Conservation (phyloP, 2,329 filamentous ascomycete species). For the Biscogniauxia sp. region DNA sequence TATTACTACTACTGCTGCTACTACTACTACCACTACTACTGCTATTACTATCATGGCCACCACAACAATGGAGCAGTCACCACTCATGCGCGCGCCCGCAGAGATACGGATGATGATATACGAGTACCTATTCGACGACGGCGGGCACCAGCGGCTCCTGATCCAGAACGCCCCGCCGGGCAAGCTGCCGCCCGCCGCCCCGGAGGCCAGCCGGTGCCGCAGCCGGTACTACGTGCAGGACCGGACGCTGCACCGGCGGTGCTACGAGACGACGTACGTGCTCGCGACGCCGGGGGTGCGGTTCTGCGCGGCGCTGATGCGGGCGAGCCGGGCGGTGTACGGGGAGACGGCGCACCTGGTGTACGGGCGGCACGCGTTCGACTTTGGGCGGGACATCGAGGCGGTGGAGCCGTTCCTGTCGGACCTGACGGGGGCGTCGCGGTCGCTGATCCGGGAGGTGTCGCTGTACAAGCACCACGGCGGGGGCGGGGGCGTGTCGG, state of each 20-base stretch:
- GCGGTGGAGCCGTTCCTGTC: constrained; percentile 58
- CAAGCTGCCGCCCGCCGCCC: constrained; percentile 22
- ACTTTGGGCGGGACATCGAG: constrained; percentile 59
- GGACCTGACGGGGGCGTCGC: constrained; percentile 51
- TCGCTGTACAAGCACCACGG: constrained; percentile 54
- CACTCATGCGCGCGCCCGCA: constrained; percentile 36
- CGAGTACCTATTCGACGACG: constrained; percentile 42
- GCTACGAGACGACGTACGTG: constrained; percentile 54
- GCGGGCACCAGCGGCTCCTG: constrained; percentile 36
- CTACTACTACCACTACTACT: background rate
- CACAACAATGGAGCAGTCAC: constrained; percentile 12
- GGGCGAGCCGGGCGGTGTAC: constrained; percentile 47
- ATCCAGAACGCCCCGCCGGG: constrained; percentile 36
- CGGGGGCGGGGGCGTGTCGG: constrained; percentile 42
- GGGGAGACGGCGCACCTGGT: constrained; percentile 55
- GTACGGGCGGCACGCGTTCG: constrained; percentile 55
- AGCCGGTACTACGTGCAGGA: constrained; percentile 43
- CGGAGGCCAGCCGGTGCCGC: constrained; percentile 21
- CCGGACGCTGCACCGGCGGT: constrained; percentile 38
- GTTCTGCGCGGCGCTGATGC: constrained; percentile 46
- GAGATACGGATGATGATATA: constrained; percentile 46
- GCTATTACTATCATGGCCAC: background rate
- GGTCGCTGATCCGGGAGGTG: constrained; percentile 47
- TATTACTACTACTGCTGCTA: too few relatives aligned
- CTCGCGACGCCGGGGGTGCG: constrained; percentile 34